Evolutionary conservation across 2,329 filamentous ascomycete species (phyloP).

Genomic region (Xylariaceae sp.): DNA sequence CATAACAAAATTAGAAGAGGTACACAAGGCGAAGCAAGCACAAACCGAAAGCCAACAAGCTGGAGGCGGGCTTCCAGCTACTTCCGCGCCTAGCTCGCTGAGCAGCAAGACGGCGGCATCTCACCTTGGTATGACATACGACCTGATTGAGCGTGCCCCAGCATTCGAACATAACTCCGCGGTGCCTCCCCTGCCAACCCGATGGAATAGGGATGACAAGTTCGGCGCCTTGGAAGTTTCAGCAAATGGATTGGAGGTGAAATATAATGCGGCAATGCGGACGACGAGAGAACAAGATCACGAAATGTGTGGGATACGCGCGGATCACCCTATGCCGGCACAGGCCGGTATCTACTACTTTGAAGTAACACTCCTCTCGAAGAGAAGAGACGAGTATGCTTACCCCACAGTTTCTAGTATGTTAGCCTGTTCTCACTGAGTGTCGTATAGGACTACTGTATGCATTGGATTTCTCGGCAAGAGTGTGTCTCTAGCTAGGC

Average conservation of each 20-base stretch:
- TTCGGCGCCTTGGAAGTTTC: slow-evolving; percentile 74
- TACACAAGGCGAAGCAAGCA: slow-evolving; percentile 65
- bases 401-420: background rate
- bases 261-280: slow-evolving; percentile 55
- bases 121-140: slow-evolving; percentile 81
- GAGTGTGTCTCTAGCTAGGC: slow-evolving; percentile 58
- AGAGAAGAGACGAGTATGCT: slow-evolving; percentile 61
- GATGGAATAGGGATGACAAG: slow-evolving; percentile 84
- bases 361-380: slow-evolving; percentile 66
- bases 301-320: slow-evolving; percentile 82
- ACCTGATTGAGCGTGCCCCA: slow-evolving; percentile 79
- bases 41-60: slow-evolving; percentile 55
- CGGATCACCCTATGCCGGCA: slow-evolving; percentile 84
- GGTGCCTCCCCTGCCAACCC: slow-evolving; percentile 74
- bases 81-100: slow-evolving; percentile 50
- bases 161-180: slow-evolving; percentile 62
- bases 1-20: slow-evolving; percentile 75
- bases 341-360: slow-evolving; percentile 96
- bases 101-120: slow-evolving; percentile 61
- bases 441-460: slow-evolving; percentile 58
- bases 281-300: slow-evolving; percentile 60
- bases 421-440: slow-evolving; percentile 22
- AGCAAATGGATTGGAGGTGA: slow-evolving; percentile 75
- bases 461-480: slow-evolving; percentile 67
- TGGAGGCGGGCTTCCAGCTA: slow-evolving; percentile 30